Percentiles rank a stretch among this genome's conserved stretches.
These are phyloP conservation scores for Plenodomus biglobosus DNA, from an alignment of 2,329 filamentous ascomycete genomes.

Conservation along the genomic window DNA sequence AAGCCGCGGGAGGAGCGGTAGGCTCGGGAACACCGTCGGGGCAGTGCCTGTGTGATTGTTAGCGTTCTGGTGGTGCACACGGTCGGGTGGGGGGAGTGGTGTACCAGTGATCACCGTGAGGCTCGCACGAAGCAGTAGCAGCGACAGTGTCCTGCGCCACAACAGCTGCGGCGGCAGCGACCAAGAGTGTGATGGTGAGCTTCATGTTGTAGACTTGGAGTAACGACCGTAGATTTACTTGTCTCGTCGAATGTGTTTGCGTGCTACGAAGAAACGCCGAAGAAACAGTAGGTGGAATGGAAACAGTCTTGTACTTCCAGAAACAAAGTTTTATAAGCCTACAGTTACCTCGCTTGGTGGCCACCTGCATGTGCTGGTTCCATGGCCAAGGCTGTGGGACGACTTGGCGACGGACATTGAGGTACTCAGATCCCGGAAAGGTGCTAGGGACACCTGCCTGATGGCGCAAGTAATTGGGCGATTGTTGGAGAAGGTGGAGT, in stretches of 20 bases:
- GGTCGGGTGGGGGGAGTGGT: neutral
- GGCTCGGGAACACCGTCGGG: constrained; percentile 11
- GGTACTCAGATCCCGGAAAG: constrained; percentile 26
- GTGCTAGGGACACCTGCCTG: constrained; percentile 6
- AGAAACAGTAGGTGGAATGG: constrained; percentile 1
- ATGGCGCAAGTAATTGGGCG: constrained; percentile 10
- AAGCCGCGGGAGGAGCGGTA: constrained; percentile 5
- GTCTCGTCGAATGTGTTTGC: constrained; percentile 2
- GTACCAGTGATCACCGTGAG: constrained; percentile 31
- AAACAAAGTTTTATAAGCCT: constrained; percentile 14
- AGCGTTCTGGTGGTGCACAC: neutral
- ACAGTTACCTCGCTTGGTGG: constrained; percentile 1
- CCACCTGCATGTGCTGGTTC: constrained; percentile 9
- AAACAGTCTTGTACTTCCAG: neutral
- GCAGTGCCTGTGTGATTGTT: constrained; percentile 7
- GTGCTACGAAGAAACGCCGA: neutral
- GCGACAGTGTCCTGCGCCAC: constrained; percentile 21
- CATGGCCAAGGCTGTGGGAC: constrained; percentile 27
- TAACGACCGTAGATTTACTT: constrained; percentile 1
- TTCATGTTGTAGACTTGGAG: constrained; percentile 18
- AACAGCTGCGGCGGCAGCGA: constrained; percentile 16
- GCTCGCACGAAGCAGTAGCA: constrained; percentile 23
- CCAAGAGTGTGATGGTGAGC: constrained; percentile 16
- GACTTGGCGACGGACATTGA: constrained; percentile 28
- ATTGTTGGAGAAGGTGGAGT: neutral